Evolutionary conservation across 73 alveolate species (phyloP).

Genomic region (Stentor coeruleus): DNA sequence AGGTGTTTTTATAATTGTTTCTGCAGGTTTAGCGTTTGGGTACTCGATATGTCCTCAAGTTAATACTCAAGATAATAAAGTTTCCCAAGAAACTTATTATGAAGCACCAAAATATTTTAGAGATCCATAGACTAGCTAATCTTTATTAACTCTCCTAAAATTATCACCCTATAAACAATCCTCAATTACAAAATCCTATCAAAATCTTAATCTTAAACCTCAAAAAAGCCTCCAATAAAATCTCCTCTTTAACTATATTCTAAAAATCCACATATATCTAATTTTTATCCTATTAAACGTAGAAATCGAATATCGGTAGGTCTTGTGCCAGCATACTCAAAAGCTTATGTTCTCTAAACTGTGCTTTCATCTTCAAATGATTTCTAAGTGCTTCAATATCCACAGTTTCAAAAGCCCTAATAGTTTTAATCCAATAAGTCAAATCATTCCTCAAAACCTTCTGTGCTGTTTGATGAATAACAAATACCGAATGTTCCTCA

Average conservation of each 20-base stretch:
- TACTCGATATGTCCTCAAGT: background rate
- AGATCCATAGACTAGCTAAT: too few species aligned
- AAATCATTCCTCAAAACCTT: conserved; percentile 49
- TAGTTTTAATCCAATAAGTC: conserved; percentile 23
- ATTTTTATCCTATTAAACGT: background rate
- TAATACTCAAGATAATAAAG: background rate
- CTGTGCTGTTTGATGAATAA: conserved; percentile 56
- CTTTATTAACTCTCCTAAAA: too few species aligned
- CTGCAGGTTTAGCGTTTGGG: background rate
- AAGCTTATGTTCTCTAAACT: background rate
- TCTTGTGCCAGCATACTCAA: background rate
- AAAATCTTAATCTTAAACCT: background rate
- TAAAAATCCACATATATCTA: too few species aligned
- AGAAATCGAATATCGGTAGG: conserved; percentile 13
- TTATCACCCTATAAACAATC: too few species aligned
- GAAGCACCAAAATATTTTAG: background rate
- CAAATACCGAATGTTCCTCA: conserved; percentile 37
- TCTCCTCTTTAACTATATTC: background rate
- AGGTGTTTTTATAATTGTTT: background rate
- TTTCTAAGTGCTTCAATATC: background rate
- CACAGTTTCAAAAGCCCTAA: background rate
- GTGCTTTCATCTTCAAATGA: background rate
- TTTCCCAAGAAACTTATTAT: background rate
- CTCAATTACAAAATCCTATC: too few species aligned
- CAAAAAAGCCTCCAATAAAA: background rate